These are phyloP conservation scores for Fraxinus angustifolia DNA, from an alignment of 305 asterid species.

Conservation along the genomic window DNA sequence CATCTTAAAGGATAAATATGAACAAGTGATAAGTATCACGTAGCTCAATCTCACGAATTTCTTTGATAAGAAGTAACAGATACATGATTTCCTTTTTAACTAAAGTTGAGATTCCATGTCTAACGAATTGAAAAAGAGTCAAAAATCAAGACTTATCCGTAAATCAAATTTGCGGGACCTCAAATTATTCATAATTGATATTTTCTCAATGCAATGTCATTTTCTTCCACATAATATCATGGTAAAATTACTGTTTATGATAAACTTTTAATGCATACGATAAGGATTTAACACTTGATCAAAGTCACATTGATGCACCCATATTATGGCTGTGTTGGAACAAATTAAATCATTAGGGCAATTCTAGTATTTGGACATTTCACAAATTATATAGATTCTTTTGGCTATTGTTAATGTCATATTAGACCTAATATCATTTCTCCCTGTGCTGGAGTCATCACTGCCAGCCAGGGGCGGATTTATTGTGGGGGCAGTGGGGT, in stretches of 20 bases:
- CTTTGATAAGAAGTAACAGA: background rate
- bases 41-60: too few species aligned
- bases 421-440: background rate
- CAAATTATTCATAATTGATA: slow-evolving; percentile 22
- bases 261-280: slow-evolving; percentile 28
- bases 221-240: slow-evolving; percentile 16
- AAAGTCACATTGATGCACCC: slow-evolving; percentile 18
- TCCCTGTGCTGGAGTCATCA: background rate
- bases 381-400: slow-evolving; percentile 22
- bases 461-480: background rate
- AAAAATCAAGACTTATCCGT: slow-evolving; percentile 16
- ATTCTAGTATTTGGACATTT: slow-evolving; percentile 34
- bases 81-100: background rate
- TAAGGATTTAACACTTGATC: slow-evolving; percentile 23
- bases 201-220: slow-evolving; percentile 23
- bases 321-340: background rate
- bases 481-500: too few species aligned
- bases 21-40: too few species aligned
- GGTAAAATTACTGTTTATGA: slow-evolving; percentile 17
- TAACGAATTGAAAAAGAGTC: background rate
- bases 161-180: slow-evolving; percentile 24
- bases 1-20: too few species aligned
- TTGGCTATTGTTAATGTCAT: background rate
- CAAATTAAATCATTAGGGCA: slow-evolving; percentile 7
- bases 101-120: background rate